Percentiles rank a stretch among this genome's conserved stretches.
Conservation (phyloP, 495 filamentous ascomycete species). For the Poronia punctata region DNA sequence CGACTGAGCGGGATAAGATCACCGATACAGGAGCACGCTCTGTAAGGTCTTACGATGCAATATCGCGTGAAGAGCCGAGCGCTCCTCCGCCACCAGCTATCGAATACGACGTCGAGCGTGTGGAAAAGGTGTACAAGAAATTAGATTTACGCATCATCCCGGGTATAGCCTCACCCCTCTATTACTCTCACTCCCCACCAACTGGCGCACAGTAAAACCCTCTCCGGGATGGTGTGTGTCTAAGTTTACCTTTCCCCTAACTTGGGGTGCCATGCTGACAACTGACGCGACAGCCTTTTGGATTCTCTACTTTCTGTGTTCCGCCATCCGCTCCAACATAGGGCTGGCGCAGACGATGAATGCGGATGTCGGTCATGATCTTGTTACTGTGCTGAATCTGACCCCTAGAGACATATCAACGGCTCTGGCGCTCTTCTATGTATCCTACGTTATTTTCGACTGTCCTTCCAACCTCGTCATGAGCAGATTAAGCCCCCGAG, state of each 20-base stretch:
- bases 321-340: slow-evolving; percentile 85
- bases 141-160: slow-evolving; percentile 80
- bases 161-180: slow-evolving; percentile 27
- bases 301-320: slow-evolving; percentile 89
- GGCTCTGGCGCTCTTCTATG: slow-evolving; percentile 80
- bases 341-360: slow-evolving; percentile 92
- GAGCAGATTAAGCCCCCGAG: slow-evolving; percentile 73
- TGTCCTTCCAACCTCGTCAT: slow-evolving; percentile 86
- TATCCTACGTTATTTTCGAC: slow-evolving; percentile 84
- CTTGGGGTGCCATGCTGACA: slow-evolving; percentile 7
- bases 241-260: too few species aligned
- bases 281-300: slow-evolving; percentile 68
- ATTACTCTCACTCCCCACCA: background rate
- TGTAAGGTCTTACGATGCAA: slow-evolving; percentile 13
- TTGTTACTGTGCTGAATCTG: slow-evolving; percentile 58
- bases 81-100: slow-evolving; percentile 10
- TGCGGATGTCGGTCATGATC: slow-evolving; percentile 54
- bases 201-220: too few species aligned
- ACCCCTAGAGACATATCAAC: slow-evolving; percentile 70
- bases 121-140: slow-evolving; percentile 67
- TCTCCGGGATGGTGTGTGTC: too few species aligned
- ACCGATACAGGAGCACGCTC: too few species aligned
- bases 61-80: slow-evolving; percentile 9
- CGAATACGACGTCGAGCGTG: slow-evolving; percentile 46
- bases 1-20: too few species aligned